phyloP scores from a whole-genome alignment of 345 rosid species.

The Rubroshorea leprosula region DNA sequence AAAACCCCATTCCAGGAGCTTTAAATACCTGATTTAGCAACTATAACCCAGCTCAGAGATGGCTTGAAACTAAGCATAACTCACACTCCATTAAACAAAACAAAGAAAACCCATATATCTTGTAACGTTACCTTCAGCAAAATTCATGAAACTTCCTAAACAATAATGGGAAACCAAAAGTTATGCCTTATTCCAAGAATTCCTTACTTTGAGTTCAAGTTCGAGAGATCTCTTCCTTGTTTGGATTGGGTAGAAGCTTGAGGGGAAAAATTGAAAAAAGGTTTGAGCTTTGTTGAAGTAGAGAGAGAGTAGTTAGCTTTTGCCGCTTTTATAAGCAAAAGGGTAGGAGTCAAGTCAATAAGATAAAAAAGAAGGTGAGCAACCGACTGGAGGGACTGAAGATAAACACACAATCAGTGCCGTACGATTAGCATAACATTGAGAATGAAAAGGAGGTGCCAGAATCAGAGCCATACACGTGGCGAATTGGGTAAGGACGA shows the following conservation, averaged over 20 bases:
- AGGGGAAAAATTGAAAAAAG: conserved; percentile 2
- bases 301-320: conserved; percentile 29
- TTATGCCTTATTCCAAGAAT: conserved; percentile 12
- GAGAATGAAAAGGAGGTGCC: background rate
- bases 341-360: too few species aligned
- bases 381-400: background rate
- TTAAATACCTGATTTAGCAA: background rate
- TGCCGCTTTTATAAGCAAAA: conserved; percentile 48
- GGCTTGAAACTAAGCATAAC: background rate
- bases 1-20: background rate
- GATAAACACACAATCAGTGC: background rate
- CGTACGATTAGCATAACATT: background rate
- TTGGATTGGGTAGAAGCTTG: conserved; percentile 13
- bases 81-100: conserved; percentile 3
- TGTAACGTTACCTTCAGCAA: background rate
- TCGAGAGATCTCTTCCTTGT: conserved; percentile 50
- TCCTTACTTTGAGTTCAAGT: conserved; percentile 46
- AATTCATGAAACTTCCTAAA: background rate
- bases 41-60: background rate
- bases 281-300: conserved; percentile 7
- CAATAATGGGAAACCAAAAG: background rate
- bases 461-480: conserved; percentile 15
- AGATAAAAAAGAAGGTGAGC: background rate
- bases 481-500: background rate
- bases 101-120: conserved; percentile 1